phyloP scores from a whole-genome alignment of 345 rosid genomes.

The Acer campestre region DNA sequence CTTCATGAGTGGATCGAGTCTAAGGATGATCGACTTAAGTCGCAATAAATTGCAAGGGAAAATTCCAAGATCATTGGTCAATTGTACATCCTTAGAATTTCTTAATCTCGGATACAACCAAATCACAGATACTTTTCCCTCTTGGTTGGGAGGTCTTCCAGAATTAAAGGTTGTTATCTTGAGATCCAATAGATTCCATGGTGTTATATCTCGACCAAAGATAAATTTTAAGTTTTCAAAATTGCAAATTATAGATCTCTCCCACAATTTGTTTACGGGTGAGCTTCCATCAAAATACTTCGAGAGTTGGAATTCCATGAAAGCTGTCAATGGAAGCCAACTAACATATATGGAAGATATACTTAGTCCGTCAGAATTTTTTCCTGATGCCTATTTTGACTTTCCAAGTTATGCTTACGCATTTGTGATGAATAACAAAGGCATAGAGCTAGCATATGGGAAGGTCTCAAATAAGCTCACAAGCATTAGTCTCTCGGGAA shows the following conservation, averaged over 20 bases:
- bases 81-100: not conserved
- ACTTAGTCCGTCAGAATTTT: no score
- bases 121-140: constrained; percentile 23
- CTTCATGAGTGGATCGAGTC: not conserved
- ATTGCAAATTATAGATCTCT: constrained; percentile 18
- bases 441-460: no score
- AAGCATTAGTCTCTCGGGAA: no score
- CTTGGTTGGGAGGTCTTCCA: constrained; percentile 21
- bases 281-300: constrained; percentile 16
- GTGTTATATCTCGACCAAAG: not conserved
- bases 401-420: no score
- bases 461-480: no score
- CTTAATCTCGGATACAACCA: constrained; percentile 15
- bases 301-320: not conserved
- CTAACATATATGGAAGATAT: not conserved
- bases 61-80: not conserved
- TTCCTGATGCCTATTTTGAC: no score
- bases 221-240: not conserved
- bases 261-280: constrained; percentile 15
- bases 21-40: constrained; percentile 20
- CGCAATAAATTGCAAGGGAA: constrained; percentile 5
- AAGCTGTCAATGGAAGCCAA: not conserved
- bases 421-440: no score
- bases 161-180: constrained; percentile 5
- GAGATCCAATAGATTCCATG: constrained; percentile 10